Conservation (phyloP, 2,329 filamentous ascomycete species). For the Clonostachys chloroleuca region DNA sequence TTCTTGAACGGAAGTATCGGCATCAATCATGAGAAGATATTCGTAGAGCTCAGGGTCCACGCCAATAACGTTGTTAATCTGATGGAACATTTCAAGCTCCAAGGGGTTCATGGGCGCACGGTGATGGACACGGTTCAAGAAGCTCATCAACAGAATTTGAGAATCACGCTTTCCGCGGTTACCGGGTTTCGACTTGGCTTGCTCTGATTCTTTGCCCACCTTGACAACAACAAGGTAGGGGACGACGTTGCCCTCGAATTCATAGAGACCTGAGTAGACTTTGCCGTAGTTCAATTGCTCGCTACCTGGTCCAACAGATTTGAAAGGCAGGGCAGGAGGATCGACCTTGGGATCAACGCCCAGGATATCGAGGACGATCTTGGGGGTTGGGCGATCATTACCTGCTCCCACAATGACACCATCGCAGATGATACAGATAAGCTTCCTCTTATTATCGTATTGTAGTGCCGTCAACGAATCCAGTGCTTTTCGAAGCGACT, state of each 20-base stretch:
- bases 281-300: constrained; percentile 98
- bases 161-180: constrained; percentile 99
- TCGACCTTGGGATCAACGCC: constrained; percentile 97
- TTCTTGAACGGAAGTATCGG: constrained; percentile 89
- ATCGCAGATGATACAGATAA: constrained; percentile 94
- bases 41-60: constrained; percentile 97
- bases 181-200: constrained; percentile 84
- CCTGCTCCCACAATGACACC: constrained; percentile 95
- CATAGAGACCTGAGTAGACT: constrained; percentile 96
- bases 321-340: constrained; percentile 89
- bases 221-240: constrained; percentile 96
- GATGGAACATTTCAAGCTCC: constrained; percentile 97
- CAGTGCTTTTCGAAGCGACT: constrained; percentile 85
- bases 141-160: constrained; percentile 92
- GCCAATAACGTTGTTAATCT: constrained; percentile 98
- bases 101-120: constrained; percentile 91
- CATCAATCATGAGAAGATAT: constrained; percentile 95
- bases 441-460: constrained; percentile 97
- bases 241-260: constrained; percentile 95
- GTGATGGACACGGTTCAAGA: constrained; percentile 96
- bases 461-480: constrained; percentile 92
- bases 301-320: constrained; percentile 81
- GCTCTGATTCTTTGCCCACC: constrained; percentile 94
- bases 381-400: constrained; percentile 94
- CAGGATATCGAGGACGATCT: constrained; percentile 95